Base-by-base conservation (phyloP, 73 alveolate genomes). In the Effrenium voratum region DNA sequence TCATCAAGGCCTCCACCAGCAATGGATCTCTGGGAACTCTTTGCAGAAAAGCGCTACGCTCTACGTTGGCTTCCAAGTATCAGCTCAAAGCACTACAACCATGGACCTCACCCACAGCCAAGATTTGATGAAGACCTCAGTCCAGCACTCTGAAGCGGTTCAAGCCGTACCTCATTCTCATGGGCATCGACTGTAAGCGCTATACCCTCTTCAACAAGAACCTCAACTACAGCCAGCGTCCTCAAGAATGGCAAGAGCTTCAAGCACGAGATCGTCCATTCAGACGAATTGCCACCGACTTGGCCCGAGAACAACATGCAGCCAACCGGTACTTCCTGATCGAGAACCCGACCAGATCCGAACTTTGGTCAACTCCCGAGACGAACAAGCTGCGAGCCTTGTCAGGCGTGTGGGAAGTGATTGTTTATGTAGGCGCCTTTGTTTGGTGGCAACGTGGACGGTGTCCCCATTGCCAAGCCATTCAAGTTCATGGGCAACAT, bases 71-170 rank as follows among this genome's bases (percentile, higher is more conserved):
- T 12, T 30, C 45, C 30, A 47, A 38, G 2, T 55, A 63, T 30
- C 47, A 57, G n/a, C 57, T 90, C n/a, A 50, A 90, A 8, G 96
- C 96, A 0, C 60, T 50, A 6, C 96, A 90, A 45, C 96, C 96
- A 0, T 36, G 3, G 96, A 90, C 59, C 24, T 90, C 40, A 68
- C n/a, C 57, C 47, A 44, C 24, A 86, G 96, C 75, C 60, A 52
- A 76, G 87, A 90, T 57, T 16, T 90, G 36, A 50, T 22, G 44
- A 41, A 0, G 28, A 49, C 34, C 15, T 15, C 26, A 38, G 47
- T 3, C 2, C 13, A 2, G 0, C 0, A n/a, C 66, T 22, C 75
- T 68, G 26, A 32, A 22, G 4, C 57, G 87, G n/a, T 57, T 55
- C 15, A 50, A 38, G 1, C 96, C 96, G 0, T 34, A 40, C 57